Conservation (phyloP, 805 yeast species). For the Scheffersomyces lignosus region DNA sequence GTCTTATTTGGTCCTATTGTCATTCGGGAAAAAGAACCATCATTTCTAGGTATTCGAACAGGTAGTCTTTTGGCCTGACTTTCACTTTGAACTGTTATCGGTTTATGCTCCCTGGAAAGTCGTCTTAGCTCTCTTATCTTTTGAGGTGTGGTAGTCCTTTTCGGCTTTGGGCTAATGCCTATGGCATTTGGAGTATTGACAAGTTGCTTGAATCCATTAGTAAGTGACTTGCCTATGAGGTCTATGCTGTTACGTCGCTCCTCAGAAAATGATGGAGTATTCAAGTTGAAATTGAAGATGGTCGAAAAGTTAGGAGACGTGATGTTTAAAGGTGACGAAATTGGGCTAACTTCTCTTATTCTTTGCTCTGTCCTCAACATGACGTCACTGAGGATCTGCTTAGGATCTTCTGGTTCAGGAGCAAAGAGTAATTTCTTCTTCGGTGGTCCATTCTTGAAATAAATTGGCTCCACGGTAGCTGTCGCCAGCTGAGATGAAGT, state of each 20-base stretch:
- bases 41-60: slow-evolving; percentile 17
- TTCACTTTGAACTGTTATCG: slow-evolving; percentile 30
- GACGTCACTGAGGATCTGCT: slow-evolving; percentile 15
- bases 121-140: slow-evolving; percentile 13
- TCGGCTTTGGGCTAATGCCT: slow-evolving; percentile 1
- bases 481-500: slow-evolving; percentile 14
- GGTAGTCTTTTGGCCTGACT: slow-evolving; percentile 33
- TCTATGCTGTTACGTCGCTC: slow-evolving; percentile 18
- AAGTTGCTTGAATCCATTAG: slow-evolving; percentile 27
- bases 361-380: slow-evolving; percentile 10
- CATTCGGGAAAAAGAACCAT: slow-evolving; percentile 43
- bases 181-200: slow-evolving; percentile 13
- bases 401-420: not conserved
- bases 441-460: slow-evolving; percentile 14
- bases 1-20: slow-evolving; percentile 44
- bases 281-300: slow-evolving; percentile 16
- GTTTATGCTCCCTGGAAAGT: slow-evolving; percentile 10
- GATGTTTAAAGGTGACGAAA: slow-evolving; percentile 4
- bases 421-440: not conserved
- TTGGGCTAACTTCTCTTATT: slow-evolving; percentile 1
- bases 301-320: slow-evolving; percentile 14
- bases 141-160: slow-evolving; percentile 13
- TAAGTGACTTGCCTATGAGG: slow-evolving; percentile 25
- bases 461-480: slow-evolving; percentile 36
- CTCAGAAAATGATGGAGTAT: slow-evolving; percentile 1